Conservation (phyloP, 805 yeast genomes). For the Candida coleopterorum region DNA sequence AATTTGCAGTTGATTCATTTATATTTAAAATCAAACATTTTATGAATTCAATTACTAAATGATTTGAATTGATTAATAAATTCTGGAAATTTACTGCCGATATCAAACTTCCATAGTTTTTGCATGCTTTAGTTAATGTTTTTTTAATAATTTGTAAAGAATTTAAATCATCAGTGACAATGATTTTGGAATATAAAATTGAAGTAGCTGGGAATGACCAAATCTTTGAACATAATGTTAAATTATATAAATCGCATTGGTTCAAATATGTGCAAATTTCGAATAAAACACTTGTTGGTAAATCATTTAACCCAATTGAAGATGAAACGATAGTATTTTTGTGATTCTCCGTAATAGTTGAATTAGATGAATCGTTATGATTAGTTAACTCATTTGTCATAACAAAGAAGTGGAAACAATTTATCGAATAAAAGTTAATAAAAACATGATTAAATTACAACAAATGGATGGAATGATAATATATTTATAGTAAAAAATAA, state of each 20-base stretch:
- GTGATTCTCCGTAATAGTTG: too few relatives aligned
- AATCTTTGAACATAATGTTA: background rate
- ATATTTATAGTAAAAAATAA: too few relatives aligned
- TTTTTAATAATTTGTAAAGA: background rate
- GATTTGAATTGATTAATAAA: background rate
- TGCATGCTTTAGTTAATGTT: background rate
- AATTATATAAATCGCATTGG: conserved; percentile 1
- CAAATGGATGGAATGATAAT: too few relatives aligned
- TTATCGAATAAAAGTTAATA: too few relatives aligned
- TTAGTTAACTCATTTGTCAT: too few relatives aligned
- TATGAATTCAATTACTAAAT: background rate
- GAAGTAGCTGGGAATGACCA: conserved; percentile 4
- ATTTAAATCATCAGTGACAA: conserved; percentile 3
- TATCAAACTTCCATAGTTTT: conserved; percentile 2
- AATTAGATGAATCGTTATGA: too few relatives aligned
- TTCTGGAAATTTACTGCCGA: conserved; percentile 1
- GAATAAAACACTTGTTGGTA: background rate
- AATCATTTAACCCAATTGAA: background rate
- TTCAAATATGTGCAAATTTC: conserved; percentile 1
- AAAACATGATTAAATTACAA: too few relatives aligned
- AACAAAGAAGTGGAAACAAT: too few relatives aligned
- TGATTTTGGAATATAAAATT: conserved; percentile 2
- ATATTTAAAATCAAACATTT: conserved; percentile 2
- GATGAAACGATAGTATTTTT: too few relatives aligned
- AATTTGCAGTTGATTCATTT: conserved; percentile 1